Base-by-base conservation (phyloP, 768 basidiomycete genomes). In the Trametes punicea region DNA sequence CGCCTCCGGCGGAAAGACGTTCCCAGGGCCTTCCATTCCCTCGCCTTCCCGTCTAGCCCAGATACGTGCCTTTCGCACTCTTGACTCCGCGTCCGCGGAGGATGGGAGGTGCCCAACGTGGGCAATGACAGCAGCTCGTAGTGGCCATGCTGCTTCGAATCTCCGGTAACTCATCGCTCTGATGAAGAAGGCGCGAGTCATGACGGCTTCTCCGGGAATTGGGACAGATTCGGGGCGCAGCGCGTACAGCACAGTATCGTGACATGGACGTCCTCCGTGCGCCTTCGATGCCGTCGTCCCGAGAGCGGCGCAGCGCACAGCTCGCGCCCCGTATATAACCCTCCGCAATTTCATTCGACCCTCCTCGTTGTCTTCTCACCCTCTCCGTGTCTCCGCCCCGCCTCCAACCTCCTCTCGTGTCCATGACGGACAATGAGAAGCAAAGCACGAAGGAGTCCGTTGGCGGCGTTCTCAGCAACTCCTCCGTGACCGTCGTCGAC, bases 301-400 rank as follows among this genome's bases (percentile, higher is more conserved):
- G 41, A 54, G 52, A 42, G 42, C 57, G 52, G 57, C 47, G 51
- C 57, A 54, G 57, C 46, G 52, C 57, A 59, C 51, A 50, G 51
- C 51, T 51, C 51, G 46, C 51, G 51, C 51, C 46, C 46, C 40
- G 27, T 47, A 59, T 59, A 59, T 49, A 59, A 45, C 36, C 51
- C 11, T 21, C 20, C 26, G n/a, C 39, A 45, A 38, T 53, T 46
- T 27, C 50, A n/a, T 11, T 46, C 46, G 7, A 16, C 18, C 9
- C 21, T 27, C 38, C n/a, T 51, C 46, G 46, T 38, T 31, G 23
- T 20, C 18, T 33, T 47, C 46, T n/a, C 51, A 18, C 21, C 29
- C 41, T 29, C 33, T 20, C 16, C 49, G 31, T 13, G 4, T 45
- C 36, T 25, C 23, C 42, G 25, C 25, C 26, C 13, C 42, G 42